Evolutionary conservation across 2,329 filamentous ascomycete genomes (phyloP).

Genomic region (Graphilbum ipis-grandicollis): DNA sequence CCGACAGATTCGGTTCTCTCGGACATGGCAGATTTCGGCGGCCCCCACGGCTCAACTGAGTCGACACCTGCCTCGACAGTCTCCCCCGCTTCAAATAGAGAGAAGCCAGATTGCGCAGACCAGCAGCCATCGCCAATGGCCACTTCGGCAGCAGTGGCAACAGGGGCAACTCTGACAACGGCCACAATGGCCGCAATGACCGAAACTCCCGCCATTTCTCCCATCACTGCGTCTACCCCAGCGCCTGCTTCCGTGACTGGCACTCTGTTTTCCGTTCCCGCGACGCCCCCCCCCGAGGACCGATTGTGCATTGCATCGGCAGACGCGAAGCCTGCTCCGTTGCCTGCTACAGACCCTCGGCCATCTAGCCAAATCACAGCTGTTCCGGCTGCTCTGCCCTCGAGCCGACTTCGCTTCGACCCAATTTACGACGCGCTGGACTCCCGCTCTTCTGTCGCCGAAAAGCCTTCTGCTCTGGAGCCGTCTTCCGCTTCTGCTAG

Average conservation of each 20-base stretch:
- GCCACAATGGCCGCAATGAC: no score
- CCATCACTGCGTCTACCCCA: background rate
- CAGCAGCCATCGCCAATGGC: no score
- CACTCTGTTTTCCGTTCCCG: background rate
- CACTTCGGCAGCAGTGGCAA: no score
- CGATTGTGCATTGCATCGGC: background rate
- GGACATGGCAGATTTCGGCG: constrained; percentile 5
- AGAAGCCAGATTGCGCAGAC: constrained; percentile 2
- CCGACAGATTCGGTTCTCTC: constrained; percentile 6
- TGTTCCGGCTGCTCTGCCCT: background rate
- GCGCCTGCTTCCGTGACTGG: background rate
- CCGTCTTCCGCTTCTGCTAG: no score
- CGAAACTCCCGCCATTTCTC: no score
- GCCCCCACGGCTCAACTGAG: constrained; percentile 3
- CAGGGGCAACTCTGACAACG: no score
- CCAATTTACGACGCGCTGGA: background rate
- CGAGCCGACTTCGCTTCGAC: background rate
- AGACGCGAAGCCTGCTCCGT: background rate
- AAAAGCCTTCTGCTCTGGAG: no score
- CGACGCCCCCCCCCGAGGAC: background rate
- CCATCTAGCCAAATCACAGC: background rate
- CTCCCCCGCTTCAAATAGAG: constrained; percentile 1
- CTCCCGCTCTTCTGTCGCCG: no score
- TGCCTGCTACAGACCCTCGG: background rate
- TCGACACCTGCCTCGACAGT: constrained; percentile 5